Evolutionary conservation across 352 stramenopile genomes (phyloP), one percentile per base, ranked within the genome.

Genomic region (Phytophthora boehmeriae): DNA sequence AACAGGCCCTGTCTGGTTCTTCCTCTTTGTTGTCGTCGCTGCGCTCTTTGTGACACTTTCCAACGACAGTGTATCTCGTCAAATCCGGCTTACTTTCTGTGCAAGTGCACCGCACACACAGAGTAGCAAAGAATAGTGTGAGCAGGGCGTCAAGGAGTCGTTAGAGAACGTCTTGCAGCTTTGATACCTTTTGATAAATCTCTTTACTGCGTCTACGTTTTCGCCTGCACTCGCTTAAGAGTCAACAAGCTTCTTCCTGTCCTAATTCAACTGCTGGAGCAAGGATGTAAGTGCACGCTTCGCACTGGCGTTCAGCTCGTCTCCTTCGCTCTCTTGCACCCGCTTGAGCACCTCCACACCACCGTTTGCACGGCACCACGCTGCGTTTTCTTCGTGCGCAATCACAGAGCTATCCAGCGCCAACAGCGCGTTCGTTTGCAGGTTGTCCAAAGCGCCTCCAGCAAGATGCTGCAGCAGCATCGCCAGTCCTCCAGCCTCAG

Each of bases 391-490:
- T 4, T 68, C 64, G 58, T 92, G 74, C 1, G 64, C 70, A 34
- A 76, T 50, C 36, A 87, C 63, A 20, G 63, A 57, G 53, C 83
- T 92, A 32, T 89, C 79, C 35, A 92, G 67, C 11, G 81, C 80
- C 14, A 92, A 63, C 54, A 90, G 50, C 28, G 76, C 79, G 49
- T 92, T 92, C 22, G 83, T 90, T 64, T 90, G 79, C 39, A 90
- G 62, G 44, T 67, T 73, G 42, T 89, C 78, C 27, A 76, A 68
- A 10, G 62, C 69, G 16, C 44, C 57, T 23, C 51, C 68, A 13
- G 47, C 57, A 22, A 86, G 52, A 36, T 89, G 79, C 46, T 82
- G 75, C 39, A 85, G 67, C 30, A 92, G 68, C 64, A 92, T 58
- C 10, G 46, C 59, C n/a, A 92, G 61, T 8, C 79, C 83, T 19